Evolutionary conservation across 129 eudicot genomes (phyloP).

Genomic region (Flaveria ramosissima): DNA sequence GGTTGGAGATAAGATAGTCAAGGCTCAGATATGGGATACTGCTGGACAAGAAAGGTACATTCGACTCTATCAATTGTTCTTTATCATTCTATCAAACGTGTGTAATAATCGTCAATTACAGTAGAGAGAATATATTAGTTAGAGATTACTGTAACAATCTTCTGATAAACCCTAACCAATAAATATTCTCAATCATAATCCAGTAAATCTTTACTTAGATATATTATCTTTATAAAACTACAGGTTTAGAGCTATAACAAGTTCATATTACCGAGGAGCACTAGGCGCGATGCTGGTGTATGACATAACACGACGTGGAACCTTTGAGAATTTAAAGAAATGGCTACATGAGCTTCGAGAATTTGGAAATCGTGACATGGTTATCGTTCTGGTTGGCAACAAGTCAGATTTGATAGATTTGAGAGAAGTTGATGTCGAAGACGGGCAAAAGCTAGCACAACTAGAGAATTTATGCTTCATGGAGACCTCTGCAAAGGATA

Average conservation of each 20-base stretch:
- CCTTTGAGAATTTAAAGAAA: slow-evolving; percentile 64
- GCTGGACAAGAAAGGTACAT: slow-evolving; percentile 92
- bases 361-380: slow-evolving; percentile 63
- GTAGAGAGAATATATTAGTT: background rate
- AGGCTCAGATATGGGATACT: slow-evolving; percentile 89
- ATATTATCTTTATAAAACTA: background rate
- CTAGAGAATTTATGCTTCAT: slow-evolving; percentile 61
- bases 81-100: background rate
- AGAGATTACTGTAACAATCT: background rate
- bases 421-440: slow-evolving; percentile 64
- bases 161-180: no score
- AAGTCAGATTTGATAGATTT: slow-evolving; percentile 59
- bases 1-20: slow-evolving; percentile 70
- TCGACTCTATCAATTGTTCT: background rate
- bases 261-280: slow-evolving; percentile 87
- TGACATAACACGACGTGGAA: slow-evolving; percentile 64
- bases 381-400: slow-evolving; percentile 75
- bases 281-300: slow-evolving; percentile 72
- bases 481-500: slow-evolving; percentile 84
- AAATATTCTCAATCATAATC: background rate
- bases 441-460: slow-evolving; percentile 66
- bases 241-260: slow-evolving; percentile 82
- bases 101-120: background rate
- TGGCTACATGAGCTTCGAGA: slow-evolving; percentile 68
- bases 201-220: background rate